Conservation (phyloP, 345 rosid genomes). For the Lepidium africanum region DNA sequence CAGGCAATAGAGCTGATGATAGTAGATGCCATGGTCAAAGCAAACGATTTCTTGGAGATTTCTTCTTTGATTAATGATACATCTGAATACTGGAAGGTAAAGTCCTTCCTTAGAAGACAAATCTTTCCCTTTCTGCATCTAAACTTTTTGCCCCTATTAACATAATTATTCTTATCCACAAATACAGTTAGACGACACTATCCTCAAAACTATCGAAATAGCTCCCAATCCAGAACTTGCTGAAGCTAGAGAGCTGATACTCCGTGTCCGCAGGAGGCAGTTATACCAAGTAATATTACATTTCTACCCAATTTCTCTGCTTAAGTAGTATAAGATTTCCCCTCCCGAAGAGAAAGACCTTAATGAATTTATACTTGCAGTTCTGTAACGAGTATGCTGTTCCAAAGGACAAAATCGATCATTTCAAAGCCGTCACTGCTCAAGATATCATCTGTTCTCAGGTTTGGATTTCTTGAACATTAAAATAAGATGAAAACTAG, state of each 20-base stretch:
- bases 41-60: constrained; percentile 55
- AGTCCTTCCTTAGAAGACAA: background rate
- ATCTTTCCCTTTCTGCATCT: background rate
- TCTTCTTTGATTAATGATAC: constrained; percentile 65
- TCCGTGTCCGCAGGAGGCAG: constrained; percentile 78
- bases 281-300: constrained; percentile 61
- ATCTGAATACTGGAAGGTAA: constrained; percentile 87
- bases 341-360: background rate
- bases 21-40: constrained; percentile 80
- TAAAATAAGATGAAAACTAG: background rate
- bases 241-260: constrained; percentile 72
- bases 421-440: constrained; percentile 75
- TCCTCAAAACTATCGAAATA: constrained; percentile 77
- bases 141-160: background rate
- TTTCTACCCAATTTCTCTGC: background rate
- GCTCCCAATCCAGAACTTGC: constrained; percentile 61
- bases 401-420: constrained; percentile 72
- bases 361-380: constrained; percentile 36
- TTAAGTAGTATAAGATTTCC: background rate
- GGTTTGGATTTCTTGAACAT: constrained; percentile 31
- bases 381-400: constrained; percentile 94
- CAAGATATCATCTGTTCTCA: constrained; percentile 90
- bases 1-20: constrained; percentile 94
- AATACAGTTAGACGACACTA: constrained; percentile 79
- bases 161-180: background rate